phyloP scores from a whole-genome alignment of 352 stramenopile genomes.

The Phytophthora ramorum region DNA sequence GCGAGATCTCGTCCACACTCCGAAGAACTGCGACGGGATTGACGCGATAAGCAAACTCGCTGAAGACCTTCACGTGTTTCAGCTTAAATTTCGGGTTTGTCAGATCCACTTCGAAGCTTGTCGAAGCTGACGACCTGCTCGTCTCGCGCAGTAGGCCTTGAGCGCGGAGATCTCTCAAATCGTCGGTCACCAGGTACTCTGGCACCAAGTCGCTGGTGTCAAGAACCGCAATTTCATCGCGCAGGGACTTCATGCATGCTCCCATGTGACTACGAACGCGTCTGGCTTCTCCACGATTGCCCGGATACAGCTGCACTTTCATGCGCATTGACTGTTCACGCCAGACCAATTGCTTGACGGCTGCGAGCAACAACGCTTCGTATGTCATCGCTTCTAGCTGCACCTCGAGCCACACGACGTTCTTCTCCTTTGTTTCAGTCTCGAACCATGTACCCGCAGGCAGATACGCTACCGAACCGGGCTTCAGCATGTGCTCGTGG shows the following conservation, averaged over 20 bases:
- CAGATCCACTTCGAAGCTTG: slow-evolving; percentile 37
- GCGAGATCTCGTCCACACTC: slow-evolving; percentile 43
- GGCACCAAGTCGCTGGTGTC: slow-evolving; percentile 41
- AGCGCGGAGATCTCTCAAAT: slow-evolving; percentile 25
- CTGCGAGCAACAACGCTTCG: slow-evolving; percentile 30
- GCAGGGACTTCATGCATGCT: slow-evolving; percentile 31
- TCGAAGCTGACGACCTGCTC: not conserved
- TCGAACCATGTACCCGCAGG: slow-evolving; percentile 60
- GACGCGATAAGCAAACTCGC: slow-evolving; percentile 48
- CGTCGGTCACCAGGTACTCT: slow-evolving; percentile 35
- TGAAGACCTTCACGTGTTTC: slow-evolving; percentile 45
- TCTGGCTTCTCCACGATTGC: slow-evolving; percentile 13
- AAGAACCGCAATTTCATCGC: slow-evolving; percentile 20
- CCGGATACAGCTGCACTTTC: slow-evolving; percentile 19
- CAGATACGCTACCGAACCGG: slow-evolving; percentile 63
- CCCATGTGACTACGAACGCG: slow-evolving; percentile 15
- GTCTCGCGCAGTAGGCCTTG: slow-evolving; percentile 5
- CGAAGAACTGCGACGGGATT: slow-evolving; percentile 57
- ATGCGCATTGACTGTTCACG: slow-evolving; percentile 36
- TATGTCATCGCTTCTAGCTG: slow-evolving; percentile 38
- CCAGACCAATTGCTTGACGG: slow-evolving; percentile 40
- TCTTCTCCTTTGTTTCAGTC: slow-evolving; percentile 22
- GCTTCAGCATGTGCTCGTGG: slow-evolving; percentile 25
- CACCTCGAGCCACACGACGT: slow-evolving; percentile 54
- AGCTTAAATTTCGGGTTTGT: slow-evolving; percentile 38